A percentile compares a stretch with the other conserved stretches of the same genome.
Conservation (phyloP, 2,329 filamentous ascomycete genomes). For the Apiospora pterosperma region DNA sequence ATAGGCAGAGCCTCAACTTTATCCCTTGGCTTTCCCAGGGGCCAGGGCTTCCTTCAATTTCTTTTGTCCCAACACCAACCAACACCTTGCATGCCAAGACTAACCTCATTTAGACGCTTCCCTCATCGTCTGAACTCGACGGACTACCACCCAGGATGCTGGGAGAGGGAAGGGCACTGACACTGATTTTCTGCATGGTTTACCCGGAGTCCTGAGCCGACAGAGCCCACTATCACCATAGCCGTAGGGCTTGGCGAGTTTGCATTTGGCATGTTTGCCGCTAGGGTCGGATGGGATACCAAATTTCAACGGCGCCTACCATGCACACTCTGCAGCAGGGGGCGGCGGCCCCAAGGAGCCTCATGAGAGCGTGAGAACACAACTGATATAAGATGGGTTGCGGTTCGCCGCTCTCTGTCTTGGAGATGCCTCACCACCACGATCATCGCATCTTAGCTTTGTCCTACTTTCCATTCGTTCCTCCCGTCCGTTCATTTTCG, state of each 20-base stretch:
- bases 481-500: neutral
- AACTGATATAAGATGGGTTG: neutral
- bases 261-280: neutral
- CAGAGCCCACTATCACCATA: neutral
- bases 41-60: neutral
- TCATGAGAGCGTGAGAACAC: neutral
- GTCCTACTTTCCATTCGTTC: neutral
- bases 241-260: neutral
- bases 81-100: neutral
- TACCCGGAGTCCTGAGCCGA: neutral
- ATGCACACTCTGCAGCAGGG: neutral
- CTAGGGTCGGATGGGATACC: neutral
- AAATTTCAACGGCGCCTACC: neutral
- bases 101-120: neutral
- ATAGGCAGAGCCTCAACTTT: neutral
- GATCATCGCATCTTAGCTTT: constrained; percentile 6
- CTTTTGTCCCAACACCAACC: neutral
- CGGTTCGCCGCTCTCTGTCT: neutral
- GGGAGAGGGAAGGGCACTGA: neutral
- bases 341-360: neutral
- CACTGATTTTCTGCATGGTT: neutral
- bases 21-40: neutral
- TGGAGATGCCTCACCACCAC: neutral
- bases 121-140: constrained; percentile 1
- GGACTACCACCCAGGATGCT: neutral